Conservation (phyloP, 2,329 filamentous ascomycete genomes). For the Cytospora schulzeri region DNA sequence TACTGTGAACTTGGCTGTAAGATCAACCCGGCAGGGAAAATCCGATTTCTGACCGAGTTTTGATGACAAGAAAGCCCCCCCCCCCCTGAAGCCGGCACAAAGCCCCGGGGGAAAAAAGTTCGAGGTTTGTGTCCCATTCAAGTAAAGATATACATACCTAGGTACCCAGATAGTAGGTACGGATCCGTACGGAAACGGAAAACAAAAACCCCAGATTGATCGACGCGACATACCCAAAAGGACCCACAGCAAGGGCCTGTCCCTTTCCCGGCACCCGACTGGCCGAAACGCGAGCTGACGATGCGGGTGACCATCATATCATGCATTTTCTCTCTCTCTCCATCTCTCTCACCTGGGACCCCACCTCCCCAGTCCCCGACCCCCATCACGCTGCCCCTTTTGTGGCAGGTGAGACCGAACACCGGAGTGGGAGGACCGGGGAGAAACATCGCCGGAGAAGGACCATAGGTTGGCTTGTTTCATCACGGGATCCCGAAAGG, state of each 20-base stretch:
- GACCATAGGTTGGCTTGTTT: neutral
- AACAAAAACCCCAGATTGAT: slow-evolving; percentile 16
- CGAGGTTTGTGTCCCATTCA: neutral
- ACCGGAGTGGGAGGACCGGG: neutral
- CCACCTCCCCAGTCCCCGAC: too few species aligned
- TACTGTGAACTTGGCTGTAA: neutral
- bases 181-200: neutral
- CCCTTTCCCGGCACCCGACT: slow-evolving; percentile 13
- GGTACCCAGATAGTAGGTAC: too few species aligned
- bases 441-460: neutral
- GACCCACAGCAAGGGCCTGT: neutral
- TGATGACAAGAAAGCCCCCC: too few species aligned
- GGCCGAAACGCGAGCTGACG: slow-evolving; percentile 16
- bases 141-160: neutral
- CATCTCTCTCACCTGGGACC: neutral
- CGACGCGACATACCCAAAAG: slow-evolving; percentile 7
- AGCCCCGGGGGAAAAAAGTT: too few species aligned
- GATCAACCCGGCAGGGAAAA: too few species aligned
- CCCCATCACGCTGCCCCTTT: neutral
- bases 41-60: neutral
- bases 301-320: neutral
- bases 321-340: neutral
- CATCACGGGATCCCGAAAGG: neutral
- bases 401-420: neutral
- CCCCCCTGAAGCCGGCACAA: too few species aligned